phyloP scores from a whole-genome alignment of 2,329 filamentous ascomycete species.

The Penicillium italicum region DNA sequence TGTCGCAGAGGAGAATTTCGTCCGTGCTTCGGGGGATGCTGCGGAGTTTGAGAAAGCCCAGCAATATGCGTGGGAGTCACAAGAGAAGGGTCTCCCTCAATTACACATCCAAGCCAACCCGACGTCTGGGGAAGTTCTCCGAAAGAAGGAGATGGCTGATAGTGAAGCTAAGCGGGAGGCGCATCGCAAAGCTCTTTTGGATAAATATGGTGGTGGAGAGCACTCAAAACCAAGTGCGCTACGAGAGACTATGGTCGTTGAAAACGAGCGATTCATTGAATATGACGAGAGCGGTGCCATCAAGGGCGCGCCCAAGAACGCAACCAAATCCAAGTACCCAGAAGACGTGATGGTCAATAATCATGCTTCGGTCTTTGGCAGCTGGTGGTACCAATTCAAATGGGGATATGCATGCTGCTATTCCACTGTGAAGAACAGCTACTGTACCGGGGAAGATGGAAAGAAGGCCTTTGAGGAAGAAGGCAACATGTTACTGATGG shows the following conservation, averaged over 20 bases:
- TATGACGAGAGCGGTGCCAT: constrained; percentile 88
- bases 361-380: constrained; percentile 89
- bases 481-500: constrained; percentile 56
- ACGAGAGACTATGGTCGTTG: constrained; percentile 65
- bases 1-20: constrained; percentile 90
- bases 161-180: constrained; percentile 65
- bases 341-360: constrained; percentile 89
- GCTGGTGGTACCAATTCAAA: constrained; percentile 92
- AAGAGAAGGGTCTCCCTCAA: constrained; percentile 75
- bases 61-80: constrained; percentile 89
- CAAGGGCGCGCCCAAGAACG: constrained; percentile 76
- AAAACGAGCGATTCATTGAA: constrained; percentile 85
- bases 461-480: constrained; percentile 75
- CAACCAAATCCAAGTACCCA: constrained; percentile 82
- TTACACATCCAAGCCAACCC: constrained; percentile 94
- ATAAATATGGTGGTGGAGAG: constrained; percentile 76
- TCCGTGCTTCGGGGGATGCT: constrained; percentile 83
- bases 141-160: constrained; percentile 76
- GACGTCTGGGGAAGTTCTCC: constrained; percentile 79
- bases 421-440: constrained; percentile 91
- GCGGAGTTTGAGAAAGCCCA: constrained; percentile 89
- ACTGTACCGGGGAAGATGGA: constrained; percentile 90
- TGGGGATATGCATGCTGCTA: constrained; percentile 98
- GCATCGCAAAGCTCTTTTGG: constrained; percentile 65
- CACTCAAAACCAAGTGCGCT: constrained; percentile 59